phyloP scores from a whole-genome alignment of 2,329 filamentous ascomycete genomes.

The Seiridium cupressi region DNA sequence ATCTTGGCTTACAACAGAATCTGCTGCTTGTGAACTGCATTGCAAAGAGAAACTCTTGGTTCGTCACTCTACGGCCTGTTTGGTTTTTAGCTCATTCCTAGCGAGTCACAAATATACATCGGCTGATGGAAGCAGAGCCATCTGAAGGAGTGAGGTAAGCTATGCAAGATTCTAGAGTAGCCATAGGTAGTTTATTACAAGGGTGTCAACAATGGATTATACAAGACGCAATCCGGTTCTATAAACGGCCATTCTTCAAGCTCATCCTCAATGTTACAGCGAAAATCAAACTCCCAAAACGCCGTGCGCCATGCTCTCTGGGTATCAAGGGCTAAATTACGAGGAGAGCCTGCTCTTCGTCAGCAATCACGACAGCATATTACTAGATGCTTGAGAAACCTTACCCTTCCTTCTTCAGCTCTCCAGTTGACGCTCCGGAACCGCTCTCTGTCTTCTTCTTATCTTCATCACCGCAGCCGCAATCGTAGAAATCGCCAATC shows the following conservation, averaged over 20 bases:
- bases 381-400: constrained; percentile 21
- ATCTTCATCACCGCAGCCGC: constrained; percentile 66
- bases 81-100: too few relatives aligned
- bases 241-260: not conserved
- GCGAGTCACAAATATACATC: too few relatives aligned
- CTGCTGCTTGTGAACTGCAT: too few relatives aligned
- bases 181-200: too few relatives aligned
- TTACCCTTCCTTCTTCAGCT: constrained; percentile 22
- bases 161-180: too few relatives aligned
- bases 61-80: too few relatives aligned
- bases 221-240: not conserved
- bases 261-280: too few relatives aligned
- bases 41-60: too few relatives aligned
- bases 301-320: constrained; percentile 9
- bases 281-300: not conserved
- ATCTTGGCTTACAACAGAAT: too few relatives aligned
- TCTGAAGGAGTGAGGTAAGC: too few relatives aligned
- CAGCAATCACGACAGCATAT: not conserved
- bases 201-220: too few relatives aligned
- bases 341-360: constrained; percentile 12
- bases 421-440: constrained; percentile 15
- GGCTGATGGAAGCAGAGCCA: too few relatives aligned
- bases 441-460: constrained; percentile 37
- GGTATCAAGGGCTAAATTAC: not conserved
- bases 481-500: constrained; percentile 71